Percentiles rank a stretch among this genome's conserved stretches.
Evolutionary conservation across 768 basidiomycete species (phyloP).

Genomic region (Nevesoporus exiguus): DNA sequence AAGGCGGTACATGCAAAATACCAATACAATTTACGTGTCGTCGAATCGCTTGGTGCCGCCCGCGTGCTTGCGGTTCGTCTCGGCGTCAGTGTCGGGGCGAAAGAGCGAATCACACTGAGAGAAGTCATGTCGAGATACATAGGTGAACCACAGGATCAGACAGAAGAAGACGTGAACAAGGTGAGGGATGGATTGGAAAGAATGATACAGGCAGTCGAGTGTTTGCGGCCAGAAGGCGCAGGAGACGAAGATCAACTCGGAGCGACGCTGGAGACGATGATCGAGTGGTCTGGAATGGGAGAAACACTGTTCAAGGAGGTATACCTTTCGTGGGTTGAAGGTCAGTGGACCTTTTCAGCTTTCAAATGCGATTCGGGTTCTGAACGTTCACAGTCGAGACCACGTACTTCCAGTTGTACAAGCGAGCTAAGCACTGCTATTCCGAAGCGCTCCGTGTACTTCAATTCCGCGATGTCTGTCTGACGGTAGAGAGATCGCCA

Average conservation of each 20-base stretch:
- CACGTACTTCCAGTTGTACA: constrained; percentile 77
- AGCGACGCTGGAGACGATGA: constrained; percentile 73
- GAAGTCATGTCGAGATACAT: constrained; percentile 61
- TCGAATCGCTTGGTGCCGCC: constrained; percentile 84
- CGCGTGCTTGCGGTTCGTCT: constrained; percentile 65
- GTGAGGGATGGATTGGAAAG: constrained; percentile 47
- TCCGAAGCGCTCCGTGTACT: constrained; percentile 80
- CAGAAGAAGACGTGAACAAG: constrained; percentile 39
- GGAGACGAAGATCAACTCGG: constrained; percentile 48
- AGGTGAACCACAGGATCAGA: constrained; percentile 39
- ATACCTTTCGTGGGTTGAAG: constrained; percentile 78
- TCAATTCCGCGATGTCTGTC: constrained; percentile 67
- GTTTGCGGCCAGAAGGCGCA: constrained; percentile 44
- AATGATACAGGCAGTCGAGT: constrained; percentile 47
- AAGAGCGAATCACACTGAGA: constrained; percentile 56
- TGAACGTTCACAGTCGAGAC: constrained; percentile 52
- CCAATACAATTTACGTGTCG: constrained; percentile 86
- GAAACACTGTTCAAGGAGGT: constrained; percentile 56
- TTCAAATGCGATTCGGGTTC: not conserved
- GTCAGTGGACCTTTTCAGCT: constrained; percentile 38
- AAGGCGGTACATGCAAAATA: constrained; percentile 74
- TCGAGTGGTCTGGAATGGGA: constrained; percentile 56
- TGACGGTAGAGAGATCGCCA: constrained; percentile 35
- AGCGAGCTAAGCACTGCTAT: constrained; percentile 77
- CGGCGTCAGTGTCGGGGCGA: constrained; percentile 37